Evolutionary conservation across 176 grass and related monocot genomes (phyloP).

Genomic region (Avena insularis): DNA sequence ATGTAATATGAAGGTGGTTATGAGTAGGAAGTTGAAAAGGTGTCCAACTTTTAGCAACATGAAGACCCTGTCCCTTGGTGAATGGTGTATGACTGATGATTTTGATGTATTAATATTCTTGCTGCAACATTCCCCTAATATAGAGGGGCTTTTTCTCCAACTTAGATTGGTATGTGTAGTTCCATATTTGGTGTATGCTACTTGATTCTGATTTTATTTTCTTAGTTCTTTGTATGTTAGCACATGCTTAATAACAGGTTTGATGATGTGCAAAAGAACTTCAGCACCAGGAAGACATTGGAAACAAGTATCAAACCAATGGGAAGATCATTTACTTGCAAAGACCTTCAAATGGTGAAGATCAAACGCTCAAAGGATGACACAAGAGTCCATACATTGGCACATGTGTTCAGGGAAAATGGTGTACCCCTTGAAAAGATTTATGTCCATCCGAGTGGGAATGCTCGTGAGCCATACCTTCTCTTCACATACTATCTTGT

Average conservation of each 20-base stretch:
- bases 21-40: neutral
- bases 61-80: too few species aligned
- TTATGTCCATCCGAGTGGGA: slow-evolving; percentile 24
- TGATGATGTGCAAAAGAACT: neutral
- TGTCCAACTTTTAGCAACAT: too few species aligned
- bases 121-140: slow-evolving; percentile 34
- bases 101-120: neutral
- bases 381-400: neutral
- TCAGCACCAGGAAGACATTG: neutral
- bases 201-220: neutral
- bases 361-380: slow-evolving; percentile 38
- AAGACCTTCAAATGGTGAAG: slow-evolving; percentile 30
- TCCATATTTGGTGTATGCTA: neutral
- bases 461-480: slow-evolving; percentile 12
- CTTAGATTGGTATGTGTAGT: slow-evolving; percentile 32
- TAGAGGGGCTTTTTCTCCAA: slow-evolving; percentile 36
- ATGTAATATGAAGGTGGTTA: slow-evolving; percentile 3
- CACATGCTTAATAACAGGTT: neutral
- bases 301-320: neutral
- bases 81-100: too few species aligned
- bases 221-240: neutral
- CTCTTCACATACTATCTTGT: neutral
- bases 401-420: slow-evolving; percentile 28
- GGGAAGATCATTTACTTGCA: slow-evolving; percentile 27
- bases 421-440: slow-evolving; percentile 14